Percentiles rank a stretch among this genome's conserved stretches.
Conservation (phyloP, 208 protist genomes). For the Leishmania amazonensis region DNA sequence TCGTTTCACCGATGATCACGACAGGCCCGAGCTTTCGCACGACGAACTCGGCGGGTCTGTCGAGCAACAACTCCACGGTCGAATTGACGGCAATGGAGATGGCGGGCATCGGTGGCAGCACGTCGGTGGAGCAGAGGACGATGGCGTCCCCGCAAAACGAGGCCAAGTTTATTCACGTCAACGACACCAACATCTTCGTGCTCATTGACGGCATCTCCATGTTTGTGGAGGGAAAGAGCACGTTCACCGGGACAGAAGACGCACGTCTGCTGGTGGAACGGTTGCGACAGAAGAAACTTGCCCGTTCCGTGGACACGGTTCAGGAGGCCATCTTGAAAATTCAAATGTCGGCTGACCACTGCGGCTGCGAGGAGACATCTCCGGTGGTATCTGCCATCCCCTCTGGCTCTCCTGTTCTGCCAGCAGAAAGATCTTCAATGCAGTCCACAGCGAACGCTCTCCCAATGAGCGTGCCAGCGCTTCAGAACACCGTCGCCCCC, state of each 20-base stretch:
- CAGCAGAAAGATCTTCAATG: neutral
- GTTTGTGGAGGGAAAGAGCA: slow-evolving; percentile 82
- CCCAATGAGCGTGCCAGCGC: neutral
- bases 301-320: slow-evolving; percentile 60
- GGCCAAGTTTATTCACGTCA: slow-evolving; percentile 86
- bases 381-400: neutral
- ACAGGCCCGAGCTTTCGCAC: slow-evolving; percentile 31
- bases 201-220: slow-evolving; percentile 88
- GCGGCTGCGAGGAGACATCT: neutral
- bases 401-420: neutral
- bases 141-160: slow-evolving; percentile 13
- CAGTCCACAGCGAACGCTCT: neutral
- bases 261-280: slow-evolving; percentile 35
- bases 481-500: neutral
- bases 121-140: neutral
- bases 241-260: slow-evolving; percentile 64
- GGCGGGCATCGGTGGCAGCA: neutral
- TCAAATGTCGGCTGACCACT: slow-evolving; percentile 36
- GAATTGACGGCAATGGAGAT: slow-evolving; percentile 7
- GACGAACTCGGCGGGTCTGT: slow-evolving; percentile 15
- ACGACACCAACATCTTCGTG: slow-evolving; percentile 91
- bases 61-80: slow-evolving; percentile 16
- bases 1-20: slow-evolving; percentile 76
- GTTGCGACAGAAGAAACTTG: slow-evolving; percentile 27
- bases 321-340: slow-evolving; percentile 82